Conservation (phyloP, 1,139 yeast genomes). For the Pichia sp. region DNA sequence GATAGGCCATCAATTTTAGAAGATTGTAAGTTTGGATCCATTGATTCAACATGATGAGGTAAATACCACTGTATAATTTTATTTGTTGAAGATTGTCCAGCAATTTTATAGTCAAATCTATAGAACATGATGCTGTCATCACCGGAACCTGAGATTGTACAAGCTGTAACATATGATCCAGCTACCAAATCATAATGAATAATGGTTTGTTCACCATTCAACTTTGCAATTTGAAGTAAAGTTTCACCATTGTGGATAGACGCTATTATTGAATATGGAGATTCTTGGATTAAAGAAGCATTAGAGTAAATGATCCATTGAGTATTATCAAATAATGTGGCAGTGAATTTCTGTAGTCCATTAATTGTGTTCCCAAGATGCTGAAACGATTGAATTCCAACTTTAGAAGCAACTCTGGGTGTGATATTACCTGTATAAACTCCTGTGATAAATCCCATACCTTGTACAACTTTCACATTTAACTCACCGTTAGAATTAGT, state of each 20-base stretch:
- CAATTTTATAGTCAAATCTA: conserved; percentile 30
- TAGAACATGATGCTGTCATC: conserved; percentile 27
- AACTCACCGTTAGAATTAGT: conserved; percentile 14
- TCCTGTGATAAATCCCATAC: conserved; percentile 68
- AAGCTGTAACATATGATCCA: conserved; percentile 37
- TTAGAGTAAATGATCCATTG: conserved; percentile 41
- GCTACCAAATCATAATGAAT: conserved; percentile 48
- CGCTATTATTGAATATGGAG: conserved; percentile 49
- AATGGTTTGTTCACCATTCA: conserved; percentile 24
- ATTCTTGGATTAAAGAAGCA: conserved; percentile 37
- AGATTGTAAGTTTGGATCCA: conserved; percentile 24
- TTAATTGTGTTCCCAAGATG: conserved; percentile 24
- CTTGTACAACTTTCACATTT: conserved; percentile 42
- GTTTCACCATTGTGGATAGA: conserved; percentile 21
- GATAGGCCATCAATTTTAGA: conserved; percentile 31
- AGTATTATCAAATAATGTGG: conserved; percentile 32
- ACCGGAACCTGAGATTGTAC: conserved; percentile 22
- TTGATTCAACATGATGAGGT: conserved; percentile 59
- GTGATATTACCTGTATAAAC: conserved; percentile 42
- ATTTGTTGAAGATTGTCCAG: conserved; percentile 30
- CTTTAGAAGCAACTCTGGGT: conserved; percentile 53
- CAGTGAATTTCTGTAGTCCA: conserved; percentile 22
- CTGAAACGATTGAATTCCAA: conserved; percentile 49
- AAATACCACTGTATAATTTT: conserved; percentile 42
- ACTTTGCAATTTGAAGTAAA: conserved; percentile 39